Evolutionary conservation across 352 stramenopile genomes (phyloP), one percentile per base, ranked within the genome.

Genomic region (Globisporangium recalcitrans): DNA sequence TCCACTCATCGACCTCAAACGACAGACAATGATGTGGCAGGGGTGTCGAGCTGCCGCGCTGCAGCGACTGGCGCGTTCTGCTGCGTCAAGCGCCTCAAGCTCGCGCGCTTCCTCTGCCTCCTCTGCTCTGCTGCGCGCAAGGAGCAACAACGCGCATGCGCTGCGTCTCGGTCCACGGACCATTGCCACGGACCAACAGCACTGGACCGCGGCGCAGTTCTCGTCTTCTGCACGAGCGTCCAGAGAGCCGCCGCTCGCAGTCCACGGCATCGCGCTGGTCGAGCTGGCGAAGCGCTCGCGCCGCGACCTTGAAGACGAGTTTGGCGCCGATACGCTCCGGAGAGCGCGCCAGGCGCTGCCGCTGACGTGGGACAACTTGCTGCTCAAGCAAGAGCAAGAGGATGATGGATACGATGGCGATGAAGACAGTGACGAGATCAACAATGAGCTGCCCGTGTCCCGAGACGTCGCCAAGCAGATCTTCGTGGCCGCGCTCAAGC

Each of bases 241-340:
- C 3, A 24, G 27, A n/a, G 24, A 40, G 26, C 42, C 38, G 47
- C 56, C 48, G 2, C 10, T 65, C 27, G 6, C 16, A 1, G 58
- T 78, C 11, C 38, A 51, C 14, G 69, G 64, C 32, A 48, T 81
- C 44, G 46, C 66, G 56, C 63, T 84, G 36, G 48, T 47, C 24
- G 66, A 80, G 29, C 56, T 81, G n/a, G 70, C 72, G 4, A 67
- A 38, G 22, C 65, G 58, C 8, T 62, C 73, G 40, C 72, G 66
- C 52, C 24, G 64, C 22, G 69, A 81, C 4, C 47, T 84, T 14
- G 52, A 70, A 38, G 51, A 62, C 14, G 47, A 63, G 29, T 64
- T 74, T 9, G 71, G 75, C 10, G 52, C 47, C 40, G 44, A 42
- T 3, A 57, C 67, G 60, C 46, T 81, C 54, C 62, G 60, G 1